phyloP scores from a whole-genome alignment of 1,284 basidiomycete species.

The Volvariella surrecta region DNA sequence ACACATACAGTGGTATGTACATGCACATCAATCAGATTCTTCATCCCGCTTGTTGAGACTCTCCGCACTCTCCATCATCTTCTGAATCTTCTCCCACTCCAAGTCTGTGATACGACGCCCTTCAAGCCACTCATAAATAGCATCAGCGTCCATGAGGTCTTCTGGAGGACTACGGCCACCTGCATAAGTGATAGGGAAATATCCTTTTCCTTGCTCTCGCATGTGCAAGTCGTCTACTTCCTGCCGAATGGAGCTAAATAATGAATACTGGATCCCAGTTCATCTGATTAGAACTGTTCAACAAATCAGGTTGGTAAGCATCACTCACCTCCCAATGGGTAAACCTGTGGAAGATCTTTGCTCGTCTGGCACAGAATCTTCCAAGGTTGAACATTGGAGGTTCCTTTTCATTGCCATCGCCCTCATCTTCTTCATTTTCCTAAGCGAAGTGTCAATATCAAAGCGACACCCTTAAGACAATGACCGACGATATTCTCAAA shows the following conservation, averaged over 20 bases:
- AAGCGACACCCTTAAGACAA: conserved; percentile 6
- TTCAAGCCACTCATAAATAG: conserved; percentile 77
- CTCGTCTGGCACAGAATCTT: conserved; percentile 66
- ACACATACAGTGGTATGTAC: too few species aligned
- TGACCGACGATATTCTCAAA: conserved; percentile 39
- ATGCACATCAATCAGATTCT: too few species aligned
- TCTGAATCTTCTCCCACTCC: conserved; percentile 60
- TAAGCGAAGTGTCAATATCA: conserved; percentile 15
- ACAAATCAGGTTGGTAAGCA: conserved; percentile 4
- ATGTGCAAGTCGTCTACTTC: conserved; percentile 48
- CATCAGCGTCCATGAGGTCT: conserved; percentile 63
- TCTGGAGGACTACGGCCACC: conserved; percentile 48
- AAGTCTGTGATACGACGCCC: conserved; percentile 55
- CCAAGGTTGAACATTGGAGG: conserved; percentile 49
- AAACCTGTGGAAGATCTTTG: conserved; percentile 65
- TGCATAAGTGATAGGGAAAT: conserved; percentile 47
- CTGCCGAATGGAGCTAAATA: conserved; percentile 44
- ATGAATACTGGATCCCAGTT: conserved; percentile 34
- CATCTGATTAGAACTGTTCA: conserved; percentile 5
- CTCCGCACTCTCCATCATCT: conserved; percentile 64
- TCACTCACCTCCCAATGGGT: conserved; percentile 77
- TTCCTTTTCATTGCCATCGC: conserved; percentile 14
- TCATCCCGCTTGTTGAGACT: conserved; percentile 42
- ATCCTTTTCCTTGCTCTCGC: conserved; percentile 27
- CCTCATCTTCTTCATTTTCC: conserved; percentile 22